Base-by-base conservation (phyloP, 1,139 yeast species). In the Yarrowia galli region DNA sequence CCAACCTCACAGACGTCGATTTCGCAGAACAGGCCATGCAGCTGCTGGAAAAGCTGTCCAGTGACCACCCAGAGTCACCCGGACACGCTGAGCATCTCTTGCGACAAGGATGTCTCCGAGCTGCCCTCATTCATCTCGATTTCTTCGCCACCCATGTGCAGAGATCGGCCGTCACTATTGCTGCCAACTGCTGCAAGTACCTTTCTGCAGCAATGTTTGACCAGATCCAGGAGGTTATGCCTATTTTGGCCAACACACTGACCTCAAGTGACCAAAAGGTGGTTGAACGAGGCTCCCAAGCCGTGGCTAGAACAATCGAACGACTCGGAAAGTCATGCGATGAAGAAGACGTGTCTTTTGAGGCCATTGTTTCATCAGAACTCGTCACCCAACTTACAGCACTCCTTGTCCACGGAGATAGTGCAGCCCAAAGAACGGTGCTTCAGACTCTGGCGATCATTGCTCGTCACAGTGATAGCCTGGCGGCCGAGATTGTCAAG, bases 61-160 rank as follows among this genome's bases (percentile, higher is more conserved):
- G 68, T 9, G 78, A 78, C 42, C 63, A 56, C 10, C 63, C 63
- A 2, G 63, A 56, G 48, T 56, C 48, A 10, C 48, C 63, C 1
- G 48, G 48, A 18, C 78, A 73, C 70, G 81, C 83, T 0, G 68
- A 71, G n/a, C 71, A 75, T 8, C 75, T 80, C 16, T 74, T 79
- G 9, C 71, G 75, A 36, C 77, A 86, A 69, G 88, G 90, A 46
- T 90, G 96, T 9, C 78, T 93, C 25, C 79, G 83, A 5, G 87
- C 92, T 0, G 88, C 92, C 71, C 77, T 95, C 58, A 87, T 86
- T 73, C 91, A 88, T 74, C 81, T 92, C 71, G 99, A 95, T 76
- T 95, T 95, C 74, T 89, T 95, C 76, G 91, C 97, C 0, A 84
- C 89, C 35, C 97, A 92, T 78, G 92, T 97, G 0, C 99, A 95